Conservation (phyloP, 257 asterid species). For the Solanum corneliomulleri region DNA sequence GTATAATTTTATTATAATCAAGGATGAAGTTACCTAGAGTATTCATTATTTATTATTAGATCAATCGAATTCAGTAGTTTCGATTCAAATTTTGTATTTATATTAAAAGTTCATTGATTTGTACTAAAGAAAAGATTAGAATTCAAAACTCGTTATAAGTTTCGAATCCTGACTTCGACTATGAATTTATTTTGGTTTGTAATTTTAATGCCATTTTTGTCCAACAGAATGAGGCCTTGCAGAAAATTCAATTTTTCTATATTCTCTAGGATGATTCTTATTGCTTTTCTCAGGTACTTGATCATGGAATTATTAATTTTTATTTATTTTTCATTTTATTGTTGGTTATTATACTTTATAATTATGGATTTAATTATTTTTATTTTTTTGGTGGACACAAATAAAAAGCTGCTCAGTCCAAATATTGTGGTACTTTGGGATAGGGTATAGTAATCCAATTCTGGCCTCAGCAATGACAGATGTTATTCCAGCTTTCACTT, state of each 20-base stretch:
- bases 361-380: not conserved
- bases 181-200: too few relatives aligned
- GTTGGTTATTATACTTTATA: not conserved
- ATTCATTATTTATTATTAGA: too few relatives aligned
- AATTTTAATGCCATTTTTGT: too few relatives aligned
- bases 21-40: too few relatives aligned
- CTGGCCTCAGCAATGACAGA: conserved; percentile 1
- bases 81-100: too few relatives aligned
- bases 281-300: not conserved
- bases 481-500: not conserved
- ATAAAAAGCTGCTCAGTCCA: not conserved
- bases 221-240: not conserved
- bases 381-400: not conserved
- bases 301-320: not conserved
- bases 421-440: not conserved
- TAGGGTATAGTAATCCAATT: conserved; percentile 1
- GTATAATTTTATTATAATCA: too few relatives aligned
- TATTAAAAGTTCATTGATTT: too few relatives aligned
- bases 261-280: not conserved
- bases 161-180: too few relatives aligned
- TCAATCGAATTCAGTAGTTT: too few relatives aligned
- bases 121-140: too few relatives aligned
- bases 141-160: too few relatives aligned
- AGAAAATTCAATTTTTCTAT: not conserved
- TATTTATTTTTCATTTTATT: not conserved